Evolutionary conservation across 2,329 filamentous ascomycete species (phyloP).

Genomic region (Colletotrichum lindemuthianum): DNA sequence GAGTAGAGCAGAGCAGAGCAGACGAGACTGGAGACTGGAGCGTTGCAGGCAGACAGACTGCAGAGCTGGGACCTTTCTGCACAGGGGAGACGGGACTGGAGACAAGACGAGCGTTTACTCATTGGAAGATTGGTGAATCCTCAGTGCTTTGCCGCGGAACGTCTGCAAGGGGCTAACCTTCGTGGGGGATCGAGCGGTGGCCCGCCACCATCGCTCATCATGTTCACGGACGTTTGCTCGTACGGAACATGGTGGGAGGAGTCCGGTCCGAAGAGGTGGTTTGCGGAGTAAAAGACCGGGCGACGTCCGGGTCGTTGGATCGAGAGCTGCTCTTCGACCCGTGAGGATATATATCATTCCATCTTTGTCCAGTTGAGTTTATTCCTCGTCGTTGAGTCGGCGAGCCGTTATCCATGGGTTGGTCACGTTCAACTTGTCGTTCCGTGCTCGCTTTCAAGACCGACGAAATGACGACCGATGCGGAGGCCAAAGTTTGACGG

Average conservation of each 20-base stretch:
- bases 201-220: constrained; percentile 2
- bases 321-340: background rate
- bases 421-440: no score
- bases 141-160: constrained; percentile 23
- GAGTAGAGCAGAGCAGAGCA: constrained; percentile 7
- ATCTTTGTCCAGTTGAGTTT: no score
- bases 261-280: constrained; percentile 11
- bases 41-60: background rate
- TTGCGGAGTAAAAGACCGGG: constrained; percentile 12
- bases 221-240: constrained; percentile 1
- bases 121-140: constrained; percentile 6
- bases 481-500: no score
- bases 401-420: no score
- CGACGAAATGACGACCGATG: no score
- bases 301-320: background rate
- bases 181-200: constrained; percentile 15
- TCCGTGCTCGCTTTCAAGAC: no score
- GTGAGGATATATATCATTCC: no score
- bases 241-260: constrained; percentile 16
- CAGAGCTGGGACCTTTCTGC: background rate
- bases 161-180: constrained; percentile 23
- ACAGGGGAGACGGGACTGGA: background rate
- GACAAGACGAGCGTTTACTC: constrained; percentile 7
- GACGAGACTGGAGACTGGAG: constrained; percentile 4
- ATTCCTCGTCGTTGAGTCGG: no score